These are phyloP conservation scores for Cladophialophora immunda DNA, from an alignment of 2,329 filamentous ascomycete species.

Conservation along the genomic window DNA sequence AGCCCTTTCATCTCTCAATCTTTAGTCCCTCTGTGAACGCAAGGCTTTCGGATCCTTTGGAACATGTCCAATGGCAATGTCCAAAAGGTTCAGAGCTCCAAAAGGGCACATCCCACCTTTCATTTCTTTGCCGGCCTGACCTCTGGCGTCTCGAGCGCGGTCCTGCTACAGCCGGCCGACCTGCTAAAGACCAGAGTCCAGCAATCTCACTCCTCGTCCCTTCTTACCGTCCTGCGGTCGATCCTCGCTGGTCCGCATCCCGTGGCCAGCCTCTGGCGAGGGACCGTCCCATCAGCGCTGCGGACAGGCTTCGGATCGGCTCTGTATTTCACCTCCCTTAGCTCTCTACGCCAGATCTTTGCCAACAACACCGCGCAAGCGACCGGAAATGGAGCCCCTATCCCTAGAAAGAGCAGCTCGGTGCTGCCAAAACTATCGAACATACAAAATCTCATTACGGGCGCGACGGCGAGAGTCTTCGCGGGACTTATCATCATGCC, in stretches of 20 bases:
- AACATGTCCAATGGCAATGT: slow-evolving; percentile 36
- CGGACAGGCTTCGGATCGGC: slow-evolving; percentile 93
- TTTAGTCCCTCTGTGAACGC: slow-evolving; percentile 2
- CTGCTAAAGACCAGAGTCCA: slow-evolving; percentile 96
- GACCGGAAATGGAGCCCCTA: slow-evolving; percentile 31
- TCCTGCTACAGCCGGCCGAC: slow-evolving; percentile 92
- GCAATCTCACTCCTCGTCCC: slow-evolving; percentile 77
- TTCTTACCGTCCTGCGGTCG: slow-evolving; percentile 72
- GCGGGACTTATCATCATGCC: slow-evolving; percentile 95
- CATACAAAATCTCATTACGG: slow-evolving; percentile 83
- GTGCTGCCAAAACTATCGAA: slow-evolving; percentile 83
- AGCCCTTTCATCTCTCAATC: background rate
- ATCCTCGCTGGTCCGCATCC: slow-evolving; percentile 74
- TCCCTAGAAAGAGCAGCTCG: slow-evolving; percentile 53
- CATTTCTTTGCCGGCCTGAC: slow-evolving; percentile 89
- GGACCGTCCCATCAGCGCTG: slow-evolving; percentile 89
- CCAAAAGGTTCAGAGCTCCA: slow-evolving; percentile 27
- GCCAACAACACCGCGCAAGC: slow-evolving; percentile 49
- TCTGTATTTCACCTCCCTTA: slow-evolving; percentile 91
- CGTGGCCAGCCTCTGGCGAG: slow-evolving; percentile 84
- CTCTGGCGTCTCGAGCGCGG: slow-evolving; percentile 86
- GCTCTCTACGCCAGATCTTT: slow-evolving; percentile 75
- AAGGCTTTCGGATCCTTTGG: slow-evolving; percentile 11
- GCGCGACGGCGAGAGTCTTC: slow-evolving; percentile 81
- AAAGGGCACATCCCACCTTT: slow-evolving; percentile 59